Base-by-base conservation (phyloP, 805 yeast species). In the Brettanomyces sp. region DNA sequence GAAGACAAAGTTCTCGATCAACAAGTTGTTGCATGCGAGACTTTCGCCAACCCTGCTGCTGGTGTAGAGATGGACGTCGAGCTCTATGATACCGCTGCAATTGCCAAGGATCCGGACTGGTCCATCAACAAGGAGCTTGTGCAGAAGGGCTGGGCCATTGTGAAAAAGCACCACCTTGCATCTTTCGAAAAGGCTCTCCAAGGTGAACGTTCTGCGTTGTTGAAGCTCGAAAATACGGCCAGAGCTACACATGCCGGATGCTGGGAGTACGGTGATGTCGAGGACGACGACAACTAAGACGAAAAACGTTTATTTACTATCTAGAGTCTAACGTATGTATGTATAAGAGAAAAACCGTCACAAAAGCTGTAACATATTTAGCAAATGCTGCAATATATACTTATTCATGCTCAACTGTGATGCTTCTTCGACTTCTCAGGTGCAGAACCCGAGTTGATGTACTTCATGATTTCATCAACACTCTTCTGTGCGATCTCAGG, bases 221-320 rank as follows among this genome's bases (percentile, higher is more conserved):
- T 66, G 42, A 62, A 57, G 32, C 66, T 69, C 3, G 82, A 83
- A 60, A 48, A 53, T 18, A 54, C 52, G 5, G 88, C 88, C 28
- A 76, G 71, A 57, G 45, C 61, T 14, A 61, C 55, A 32, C 80
- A 77, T 49, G 56, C 64, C 21, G 89, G 89, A 4, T 80, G 85
- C 58, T 83, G 90, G 90, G 79, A 80, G 62, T 79, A 76, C 53
- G 90, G 90, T 43, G 88, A 83, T 57, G 74, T 84, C 35, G 74
- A 81, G 36, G 78, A 70, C 45, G 82, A 77, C 46, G 83, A 78
- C 7, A 56, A 58, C 14, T 28, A 9, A 28, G 18, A 18, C 2
- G 18, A 18, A 18, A 28, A 28, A 28, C 11, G 32, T 28, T 7
- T 28, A 28, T 28, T 28, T 28, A 9, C 32, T 7, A 28, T 18